phyloP scores from a whole-genome alignment of 345 rosid species.

The Dipteronia dyeriana region DNA sequence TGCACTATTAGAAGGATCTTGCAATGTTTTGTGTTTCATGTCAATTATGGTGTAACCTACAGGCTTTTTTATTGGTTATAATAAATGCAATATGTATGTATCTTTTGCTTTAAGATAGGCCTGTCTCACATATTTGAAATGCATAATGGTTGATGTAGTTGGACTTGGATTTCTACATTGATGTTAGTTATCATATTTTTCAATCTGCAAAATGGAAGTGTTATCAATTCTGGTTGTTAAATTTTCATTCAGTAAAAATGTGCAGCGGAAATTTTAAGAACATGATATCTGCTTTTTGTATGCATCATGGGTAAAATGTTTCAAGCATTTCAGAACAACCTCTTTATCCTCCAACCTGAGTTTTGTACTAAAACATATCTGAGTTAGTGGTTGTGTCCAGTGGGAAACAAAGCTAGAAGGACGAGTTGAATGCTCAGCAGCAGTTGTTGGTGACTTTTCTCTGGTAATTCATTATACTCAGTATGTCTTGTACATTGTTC shows the following conservation, averaged over 20 bases:
- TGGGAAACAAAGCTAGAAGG: constrained; percentile 84
- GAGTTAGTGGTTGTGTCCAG: constrained; percentile 67
- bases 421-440: constrained; percentile 87
- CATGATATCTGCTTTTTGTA: background rate
- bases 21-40: background rate
- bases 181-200: background rate
- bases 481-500: constrained; percentile 19
- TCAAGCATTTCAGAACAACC: background rate
- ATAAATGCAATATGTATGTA: background rate
- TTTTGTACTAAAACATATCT: constrained; percentile 8
- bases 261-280: background rate
- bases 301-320: constrained; percentile 12
- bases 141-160: background rate
- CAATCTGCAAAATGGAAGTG: background rate
- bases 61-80: background rate
- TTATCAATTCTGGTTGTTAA: background rate
- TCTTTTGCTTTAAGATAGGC: background rate
- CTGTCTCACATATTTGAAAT: constrained; percentile 1
- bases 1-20: background rate
- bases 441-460: constrained; percentile 67
- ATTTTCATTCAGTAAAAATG: constrained; percentile 3
- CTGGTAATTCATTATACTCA: constrained; percentile 51
- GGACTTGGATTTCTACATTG: background rate
- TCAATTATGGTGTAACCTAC: background rate
- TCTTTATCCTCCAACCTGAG: constrained; percentile 19